phyloP scores from a whole-genome alignment of 129 eudicot genomes.

The Helianthus tuberosus region DNA sequence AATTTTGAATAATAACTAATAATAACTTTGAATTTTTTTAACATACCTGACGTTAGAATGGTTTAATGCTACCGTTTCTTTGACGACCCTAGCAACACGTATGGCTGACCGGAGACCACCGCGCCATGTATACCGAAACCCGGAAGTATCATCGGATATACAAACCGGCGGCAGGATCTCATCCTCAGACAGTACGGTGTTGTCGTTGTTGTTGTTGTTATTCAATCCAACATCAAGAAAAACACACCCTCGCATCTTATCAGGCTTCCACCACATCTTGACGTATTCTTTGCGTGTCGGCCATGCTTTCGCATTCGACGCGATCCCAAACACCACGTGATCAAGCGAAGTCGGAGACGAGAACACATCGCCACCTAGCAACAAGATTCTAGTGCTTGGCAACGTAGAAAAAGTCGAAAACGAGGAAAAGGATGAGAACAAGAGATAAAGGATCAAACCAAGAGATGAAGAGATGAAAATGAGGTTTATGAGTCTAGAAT shows the following conservation, averaged over 20 bases:
- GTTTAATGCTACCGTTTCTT: slow-evolving; percentile 68
- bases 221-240: slow-evolving; percentile 49
- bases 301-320: slow-evolving; percentile 63
- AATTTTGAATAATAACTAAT: background rate
- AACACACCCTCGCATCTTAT: slow-evolving; percentile 67
- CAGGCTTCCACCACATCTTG: slow-evolving; percentile 76
- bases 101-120: slow-evolving; percentile 72
- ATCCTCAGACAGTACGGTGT: slow-evolving; percentile 3
- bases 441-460: slow-evolving; percentile 36
- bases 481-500: slow-evolving; percentile 30
- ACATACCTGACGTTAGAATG: slow-evolving; percentile 56
- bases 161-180: slow-evolving; percentile 60
- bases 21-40: background rate
- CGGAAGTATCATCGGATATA: slow-evolving; percentile 64
- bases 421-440: slow-evolving; percentile 33
- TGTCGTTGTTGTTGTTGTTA: background rate
- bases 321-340: slow-evolving; percentile 75
- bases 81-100: slow-evolving; percentile 74
- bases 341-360: slow-evolving; percentile 56
- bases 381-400: slow-evolving; percentile 26
- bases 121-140: slow-evolving; percentile 62
- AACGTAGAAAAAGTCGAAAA: background rate
- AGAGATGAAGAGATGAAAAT: slow-evolving; percentile 37
- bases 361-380: slow-evolving; percentile 21
- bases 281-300: slow-evolving; percentile 51